Conservation (phyloP, 257 asterid genomes). For the Gentiana macrophylla region DNA sequence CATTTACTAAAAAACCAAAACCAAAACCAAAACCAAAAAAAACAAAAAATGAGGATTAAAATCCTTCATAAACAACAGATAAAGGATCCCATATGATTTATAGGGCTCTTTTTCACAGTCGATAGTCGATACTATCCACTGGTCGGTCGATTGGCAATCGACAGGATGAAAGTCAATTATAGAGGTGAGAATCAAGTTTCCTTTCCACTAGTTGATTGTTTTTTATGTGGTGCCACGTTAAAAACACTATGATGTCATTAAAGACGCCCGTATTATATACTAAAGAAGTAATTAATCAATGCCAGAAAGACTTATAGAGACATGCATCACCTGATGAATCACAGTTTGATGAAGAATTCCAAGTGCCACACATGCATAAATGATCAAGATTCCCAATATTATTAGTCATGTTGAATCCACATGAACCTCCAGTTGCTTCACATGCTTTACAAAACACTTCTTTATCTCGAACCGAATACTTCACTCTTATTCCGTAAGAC, state of each 20-base stretch:
- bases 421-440: slow-evolving; percentile 82
- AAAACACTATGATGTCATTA: no score
- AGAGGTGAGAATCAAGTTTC: no score
- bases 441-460: slow-evolving; percentile 68
- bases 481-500: slow-evolving; percentile 83
- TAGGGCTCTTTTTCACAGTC: no score
- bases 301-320: not conserved
- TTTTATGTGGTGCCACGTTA: no score
- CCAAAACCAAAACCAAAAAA: not conserved
- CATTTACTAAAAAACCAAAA: slow-evolving; percentile 8
- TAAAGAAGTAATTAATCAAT: no score
- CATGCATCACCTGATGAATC: slow-evolving; percentile 55
- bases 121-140: no score
- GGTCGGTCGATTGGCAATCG: no score
- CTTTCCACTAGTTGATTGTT: no score
- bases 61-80: not conserved
- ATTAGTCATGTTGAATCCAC: slow-evolving; percentile 51
- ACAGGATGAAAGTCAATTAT: no score
- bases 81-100: no score
- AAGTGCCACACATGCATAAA: slow-evolving; percentile 66
- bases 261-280: no score
- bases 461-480: slow-evolving; percentile 43
- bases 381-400: slow-evolving; percentile 12
- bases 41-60: not conserved
- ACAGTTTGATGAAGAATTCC: slow-evolving; percentile 84